Conservation (phyloP, 192 early-diverging fungal genomes). For the Chytriomyces sp. region DNA sequence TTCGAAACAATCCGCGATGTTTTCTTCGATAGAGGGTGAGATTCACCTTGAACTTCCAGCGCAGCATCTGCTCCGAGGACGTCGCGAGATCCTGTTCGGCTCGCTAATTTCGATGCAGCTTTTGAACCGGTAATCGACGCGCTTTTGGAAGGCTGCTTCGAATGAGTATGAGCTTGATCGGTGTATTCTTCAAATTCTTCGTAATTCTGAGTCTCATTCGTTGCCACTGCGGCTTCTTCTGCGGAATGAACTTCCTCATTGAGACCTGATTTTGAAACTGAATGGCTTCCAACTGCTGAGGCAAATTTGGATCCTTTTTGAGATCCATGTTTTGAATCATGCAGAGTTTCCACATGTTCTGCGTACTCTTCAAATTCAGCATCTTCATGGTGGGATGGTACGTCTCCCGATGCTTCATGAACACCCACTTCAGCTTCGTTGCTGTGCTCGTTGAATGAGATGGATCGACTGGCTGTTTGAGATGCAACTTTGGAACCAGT, state of each 20-base stretch:
- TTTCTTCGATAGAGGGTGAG: not conserved
- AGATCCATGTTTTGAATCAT: no score
- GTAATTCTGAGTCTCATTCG: not conserved
- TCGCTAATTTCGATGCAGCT: conserved; percentile 10
- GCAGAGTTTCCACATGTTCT: no score
- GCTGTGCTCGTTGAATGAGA: no score
- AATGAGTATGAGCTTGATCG: not conserved
- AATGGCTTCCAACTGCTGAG: not conserved
- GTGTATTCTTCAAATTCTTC: not conserved
- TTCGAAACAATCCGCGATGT: not conserved
- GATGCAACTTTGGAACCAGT: not conserved
- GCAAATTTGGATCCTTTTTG: no score
- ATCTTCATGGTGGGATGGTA: no score
- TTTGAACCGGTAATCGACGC: conserved; percentile 8
- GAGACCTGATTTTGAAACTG: not conserved
- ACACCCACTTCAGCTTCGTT: not conserved
- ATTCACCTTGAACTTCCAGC: not conserved
- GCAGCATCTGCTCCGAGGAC: not conserved
- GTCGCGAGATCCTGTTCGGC: not conserved
- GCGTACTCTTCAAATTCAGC: no score
- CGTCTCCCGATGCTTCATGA: not conserved
- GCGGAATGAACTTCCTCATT: not conserved
- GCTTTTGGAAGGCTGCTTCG: conserved; percentile 22
- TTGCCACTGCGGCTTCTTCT: not conserved
- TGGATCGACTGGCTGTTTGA: no score